Base-by-base conservation (phyloP, 805 yeast species). In the Phaffomyces antillensis region DNA sequence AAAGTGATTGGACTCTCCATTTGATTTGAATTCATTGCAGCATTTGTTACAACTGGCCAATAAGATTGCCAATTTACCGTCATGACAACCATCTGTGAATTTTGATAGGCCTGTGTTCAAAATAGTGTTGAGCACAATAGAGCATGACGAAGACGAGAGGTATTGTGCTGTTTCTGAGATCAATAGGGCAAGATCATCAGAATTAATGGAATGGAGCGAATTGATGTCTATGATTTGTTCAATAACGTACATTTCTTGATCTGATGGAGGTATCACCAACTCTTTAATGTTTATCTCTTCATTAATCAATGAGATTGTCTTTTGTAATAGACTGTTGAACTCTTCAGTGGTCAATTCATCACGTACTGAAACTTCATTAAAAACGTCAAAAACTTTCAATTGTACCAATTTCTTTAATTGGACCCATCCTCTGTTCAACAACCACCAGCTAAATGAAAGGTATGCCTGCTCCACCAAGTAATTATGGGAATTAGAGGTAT, bases 391-490 rank as follows among this genome's bases (percentile, higher is more conserved):
- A 4, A 91, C 90, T 5, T 76, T 66, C 1, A 62, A 58, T 54
- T 79, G 77, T 26, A 87, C 76, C 18, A 72, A 63, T 26, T 70
- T 65, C 20, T 77, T 71, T 32, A 86, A 65, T 31, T 71, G 66
- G 20, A 71, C 55, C 89, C 93, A 88, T 0, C 98, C 98, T 51
- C 81, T 77, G 62, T 91, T 89, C 41, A 91, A 69, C 39, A 91
- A 63, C 96, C 96, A 91, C 96, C 97, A 91, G 49, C 90, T 83
- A 50, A 88, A 75, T 0, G 95, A 83, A 39, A 91, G 70, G 60
- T 85, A 91, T 41, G 88, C 83, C 55, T 93, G 91, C 55, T 85
- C 93, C 34, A 82, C 72, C 31, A 75, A 64, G 58, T 82, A 79
- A 17, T 51, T 52, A 37, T 56, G 47, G 60, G 63, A 6, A 45